A percentile compares a stretch with the other conserved stretches of the same genome.
phyloP scores from a whole-genome alignment of 306 rosid species.

The Begonia fuchsioides region DNA sequence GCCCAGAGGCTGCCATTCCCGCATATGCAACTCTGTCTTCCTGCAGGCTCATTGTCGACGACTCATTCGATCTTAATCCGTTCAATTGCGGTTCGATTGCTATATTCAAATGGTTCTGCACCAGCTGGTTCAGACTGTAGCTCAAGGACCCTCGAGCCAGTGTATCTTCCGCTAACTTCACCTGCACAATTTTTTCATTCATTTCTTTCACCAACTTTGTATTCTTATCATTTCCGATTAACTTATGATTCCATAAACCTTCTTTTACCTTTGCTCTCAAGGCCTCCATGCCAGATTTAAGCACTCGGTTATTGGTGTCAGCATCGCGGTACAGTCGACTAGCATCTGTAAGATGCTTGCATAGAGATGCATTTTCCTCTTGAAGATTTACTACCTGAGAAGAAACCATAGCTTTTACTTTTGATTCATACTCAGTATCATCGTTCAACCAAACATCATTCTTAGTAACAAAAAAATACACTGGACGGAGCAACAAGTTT shows the following conservation, averaged over 20 bases:
- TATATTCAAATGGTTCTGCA: slow-evolving; percentile 37
- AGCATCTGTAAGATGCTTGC: slow-evolving; percentile 48
- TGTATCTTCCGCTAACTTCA: slow-evolving; percentile 88
- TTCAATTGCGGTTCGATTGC: slow-evolving; percentile 26
- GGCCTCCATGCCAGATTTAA: slow-evolving; percentile 79
- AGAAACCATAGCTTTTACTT: background rate
- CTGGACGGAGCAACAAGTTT: no score
- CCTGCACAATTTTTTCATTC: slow-evolving; percentile 21
- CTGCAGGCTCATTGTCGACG: slow-evolving; percentile 40
- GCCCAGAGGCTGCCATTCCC: slow-evolving; percentile 28
- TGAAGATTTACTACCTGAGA: slow-evolving; percentile 55
- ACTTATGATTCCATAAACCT: background rate
- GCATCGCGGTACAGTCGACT: slow-evolving; percentile 60
- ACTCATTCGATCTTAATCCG: slow-evolving; percentile 29
- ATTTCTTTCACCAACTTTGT: background rate
- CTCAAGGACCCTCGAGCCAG: slow-evolving; percentile 58
- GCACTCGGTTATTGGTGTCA: slow-evolving; percentile 64
- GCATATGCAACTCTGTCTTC: slow-evolving; percentile 36
- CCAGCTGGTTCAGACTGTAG: slow-evolving; percentile 30
- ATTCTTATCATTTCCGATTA: no score
- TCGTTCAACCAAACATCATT: no score
- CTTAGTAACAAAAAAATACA: no score
- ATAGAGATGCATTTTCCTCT: slow-evolving; percentile 45
- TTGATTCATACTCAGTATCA: no score
- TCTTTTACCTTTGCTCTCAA: slow-evolving; percentile 88